A percentile compares a stretch with the other conserved stretches of the same genome.
Evolutionary conservation across 306 rosid genomes (phyloP).

Genomic region (Sechiopsis laciniata): DNA sequence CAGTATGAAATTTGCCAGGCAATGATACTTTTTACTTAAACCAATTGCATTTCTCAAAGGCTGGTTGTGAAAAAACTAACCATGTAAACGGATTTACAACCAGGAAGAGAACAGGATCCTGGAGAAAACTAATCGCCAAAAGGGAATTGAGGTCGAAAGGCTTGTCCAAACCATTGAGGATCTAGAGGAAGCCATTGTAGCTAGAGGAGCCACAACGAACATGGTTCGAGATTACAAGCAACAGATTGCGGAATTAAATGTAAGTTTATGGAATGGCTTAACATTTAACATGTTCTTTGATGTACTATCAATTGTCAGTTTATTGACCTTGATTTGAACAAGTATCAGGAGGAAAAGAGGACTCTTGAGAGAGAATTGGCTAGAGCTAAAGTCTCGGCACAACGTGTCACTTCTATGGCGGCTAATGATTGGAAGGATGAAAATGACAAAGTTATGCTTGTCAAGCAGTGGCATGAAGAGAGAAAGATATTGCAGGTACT

Average conservation of each 20-base stretch:
- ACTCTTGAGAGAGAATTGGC: conserved; percentile 87
- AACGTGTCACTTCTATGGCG: conserved; percentile 64
- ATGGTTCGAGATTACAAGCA: conserved; percentile 64
- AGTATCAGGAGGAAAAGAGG: conserved; percentile 78
- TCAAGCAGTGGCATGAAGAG: conserved; percentile 90
- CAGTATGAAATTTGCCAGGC: conserved; percentile 97
- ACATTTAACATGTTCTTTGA: background rate
- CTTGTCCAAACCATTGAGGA: conserved; percentile 80
- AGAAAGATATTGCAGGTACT: conserved; percentile 78
- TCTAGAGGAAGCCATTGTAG: conserved; percentile 78
- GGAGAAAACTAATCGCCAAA: conserved; percentile 81
- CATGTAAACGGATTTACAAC: conserved; percentile 20
- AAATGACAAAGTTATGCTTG: conserved; percentile 83
- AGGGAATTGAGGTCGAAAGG: conserved; percentile 82
- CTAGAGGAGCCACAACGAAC: conserved; percentile 67
- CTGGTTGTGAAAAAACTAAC: background rate
- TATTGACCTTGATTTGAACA: conserved; percentile 9
- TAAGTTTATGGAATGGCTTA: conserved; percentile 28
- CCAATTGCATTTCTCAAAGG: background rate
- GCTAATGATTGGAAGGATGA: conserved; percentile 98
- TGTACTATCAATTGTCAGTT: background rate
- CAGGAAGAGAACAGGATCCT: conserved; percentile 94
- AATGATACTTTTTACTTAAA: conserved; percentile 15
- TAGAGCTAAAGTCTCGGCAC: conserved; percentile 72
- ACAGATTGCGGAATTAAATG: conserved; percentile 58